phyloP scores from a whole-genome alignment of 116 monocot genomes.

The Papilionanthe hybrid region DNA sequence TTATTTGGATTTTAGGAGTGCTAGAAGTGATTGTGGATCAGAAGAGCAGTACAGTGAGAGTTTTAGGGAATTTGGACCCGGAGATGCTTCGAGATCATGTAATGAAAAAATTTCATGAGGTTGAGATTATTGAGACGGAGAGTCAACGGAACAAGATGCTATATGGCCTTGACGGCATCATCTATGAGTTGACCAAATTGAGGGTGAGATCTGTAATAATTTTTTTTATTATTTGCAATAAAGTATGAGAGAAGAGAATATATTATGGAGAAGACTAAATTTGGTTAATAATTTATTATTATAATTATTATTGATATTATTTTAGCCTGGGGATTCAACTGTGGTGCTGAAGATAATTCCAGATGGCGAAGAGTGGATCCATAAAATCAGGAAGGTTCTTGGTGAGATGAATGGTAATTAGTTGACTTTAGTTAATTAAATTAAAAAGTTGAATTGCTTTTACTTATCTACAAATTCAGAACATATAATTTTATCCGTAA shows the following conservation, averaged over 20 bases:
- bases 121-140: constrained; percentile 47
- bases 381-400: constrained; percentile 31
- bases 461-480: too few species aligned
- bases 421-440: too few species aligned
- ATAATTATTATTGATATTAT: too few species aligned
- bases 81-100: constrained; percentile 44
- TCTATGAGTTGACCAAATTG: background rate
- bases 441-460: too few species aligned
- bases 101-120: constrained; percentile 51
- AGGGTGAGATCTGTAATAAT: too few species aligned
- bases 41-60: constrained; percentile 41
- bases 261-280: too few species aligned
- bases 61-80: constrained; percentile 53
- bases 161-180: background rate
- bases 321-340: constrained; percentile 30
- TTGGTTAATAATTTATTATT: background rate
- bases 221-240: background rate
- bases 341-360: constrained; percentile 60
- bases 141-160: constrained; percentile 34
- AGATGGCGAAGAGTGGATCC: constrained; percentile 60
- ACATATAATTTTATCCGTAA: too few species aligned
- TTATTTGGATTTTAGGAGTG: constrained; percentile 32
- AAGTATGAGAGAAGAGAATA: background rate
- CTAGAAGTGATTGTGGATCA: constrained; percentile 30
- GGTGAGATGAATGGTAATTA: constrained; percentile 47